Evolutionary conservation across 176 grass and related monocot species (phyloP).

Genomic region (Themeda triandra): DNA sequence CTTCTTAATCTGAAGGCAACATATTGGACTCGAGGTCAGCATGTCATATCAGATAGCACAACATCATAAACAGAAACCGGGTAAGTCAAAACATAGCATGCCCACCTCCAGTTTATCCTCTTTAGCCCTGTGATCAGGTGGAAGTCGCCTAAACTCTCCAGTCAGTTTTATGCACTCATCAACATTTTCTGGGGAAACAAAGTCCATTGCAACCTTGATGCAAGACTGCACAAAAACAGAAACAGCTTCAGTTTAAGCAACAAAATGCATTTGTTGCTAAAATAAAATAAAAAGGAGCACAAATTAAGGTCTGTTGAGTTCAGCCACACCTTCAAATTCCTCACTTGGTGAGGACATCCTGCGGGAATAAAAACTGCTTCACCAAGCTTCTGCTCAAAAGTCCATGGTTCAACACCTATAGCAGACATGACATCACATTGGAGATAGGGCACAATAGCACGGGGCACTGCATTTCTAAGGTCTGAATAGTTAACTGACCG

Average conservation of each 20-base stretch:
- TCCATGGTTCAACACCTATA: constrained; percentile 90
- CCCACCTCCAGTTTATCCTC: constrained; percentile 84
- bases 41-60: not conserved
- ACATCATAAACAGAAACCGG: not conserved
- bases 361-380: constrained; percentile 87
- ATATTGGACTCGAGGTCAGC: not conserved
- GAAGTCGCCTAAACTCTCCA: constrained; percentile 66
- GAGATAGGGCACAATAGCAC: not conserved
- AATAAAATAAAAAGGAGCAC: not conserved
- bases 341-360: constrained; percentile 90
- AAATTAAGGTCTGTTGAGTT: not conserved
- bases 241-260: not conserved
- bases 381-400: constrained; percentile 84
- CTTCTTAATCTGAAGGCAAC: constrained; percentile 63
- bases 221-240: constrained; percentile 57
- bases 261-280: not conserved
- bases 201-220: constrained; percentile 86
- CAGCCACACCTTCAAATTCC: constrained; percentile 72
- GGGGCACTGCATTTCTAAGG: not conserved
- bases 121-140: constrained; percentile 64
- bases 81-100: not conserved
- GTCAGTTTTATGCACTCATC: constrained; percentile 65
- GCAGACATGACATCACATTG: not conserved
- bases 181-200: constrained; percentile 81
- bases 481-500: constrained; percentile 42